Evolutionary conservation across 352 stramenopile genomes (phyloP).

Genomic region (Pythium scleroteichum): DNA sequence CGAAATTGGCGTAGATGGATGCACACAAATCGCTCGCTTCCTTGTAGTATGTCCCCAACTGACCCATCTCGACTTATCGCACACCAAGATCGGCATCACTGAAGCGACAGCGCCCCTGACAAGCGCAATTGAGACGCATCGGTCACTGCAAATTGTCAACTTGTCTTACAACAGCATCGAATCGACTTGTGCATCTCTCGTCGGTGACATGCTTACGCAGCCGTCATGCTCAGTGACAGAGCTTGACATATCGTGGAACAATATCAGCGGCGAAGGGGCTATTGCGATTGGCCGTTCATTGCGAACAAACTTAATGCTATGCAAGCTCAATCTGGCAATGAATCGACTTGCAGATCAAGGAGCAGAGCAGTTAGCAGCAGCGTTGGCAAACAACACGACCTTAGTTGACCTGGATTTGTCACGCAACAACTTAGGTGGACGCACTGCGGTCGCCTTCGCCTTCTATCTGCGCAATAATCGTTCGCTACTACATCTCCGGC

Average conservation of each 20-base stretch:
- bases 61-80: conserved; percentile 57
- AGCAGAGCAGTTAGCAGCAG: conserved; percentile 55
- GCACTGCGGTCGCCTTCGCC: conserved; percentile 55
- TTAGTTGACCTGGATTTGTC: conserved; percentile 55
- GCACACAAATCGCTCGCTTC: conserved; percentile 57
- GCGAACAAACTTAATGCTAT: conserved; percentile 48
- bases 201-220: conserved; percentile 66
- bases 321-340: conserved; percentile 59
- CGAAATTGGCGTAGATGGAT: conserved; percentile 51
- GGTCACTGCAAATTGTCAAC: conserved; percentile 50
- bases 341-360: conserved; percentile 69
- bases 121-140: conserved; percentile 53
- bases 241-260: conserved; percentile 74
- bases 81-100: conserved; percentile 46
- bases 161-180: conserved; percentile 69
- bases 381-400: conserved; percentile 48
- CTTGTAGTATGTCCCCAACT: conserved; percentile 45
- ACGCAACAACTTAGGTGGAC: conserved; percentile 57
- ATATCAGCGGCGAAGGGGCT: conserved; percentile 53
- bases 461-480: conserved; percentile 56
- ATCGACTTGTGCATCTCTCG: conserved; percentile 43
- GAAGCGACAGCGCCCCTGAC: conserved; percentile 51
- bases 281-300: conserved; percentile 57
- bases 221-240: conserved; percentile 46
- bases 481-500: conserved; percentile 38